Base-by-base conservation (phyloP, 129 eudicot species). In the Pseudognaphalium luteoalbum region DNA sequence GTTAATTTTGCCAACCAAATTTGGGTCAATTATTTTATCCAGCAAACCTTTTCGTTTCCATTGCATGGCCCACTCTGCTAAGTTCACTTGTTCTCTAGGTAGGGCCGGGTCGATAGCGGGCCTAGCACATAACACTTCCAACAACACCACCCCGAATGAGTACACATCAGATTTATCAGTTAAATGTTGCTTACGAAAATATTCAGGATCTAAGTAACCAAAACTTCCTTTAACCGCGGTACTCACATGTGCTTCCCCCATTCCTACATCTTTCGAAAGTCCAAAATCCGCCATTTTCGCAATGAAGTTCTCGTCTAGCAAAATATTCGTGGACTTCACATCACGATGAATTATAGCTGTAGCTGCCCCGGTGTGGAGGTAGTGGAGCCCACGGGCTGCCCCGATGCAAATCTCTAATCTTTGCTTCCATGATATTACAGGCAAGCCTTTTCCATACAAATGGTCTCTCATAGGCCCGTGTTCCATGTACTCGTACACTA, bases 271-370 rank as follows among this genome's bases (percentile, higher is more conserved):
- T 67, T 94, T 94, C 0, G 98, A 94, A 6, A 94, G 86, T 73
- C 98, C 98, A 28, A 94, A 94, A 78, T 94, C 98, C 0, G 97
- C 88, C 98, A 94, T 94, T 64, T 94, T 94, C 6, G 98, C 97
- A 0, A 81, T 62, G 65, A 94, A 89, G 66, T 77, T 84, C 14
- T 94, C 98, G 20, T 91, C 98, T 3, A 94, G 87, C 39, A 94
- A 63, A 39, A 94, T 94, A 81, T 94, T 91, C 33, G 98, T 94
- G 74, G 90, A 85, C 81, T 94, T 94, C 57, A 94, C 98, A 32
- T 94, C 98, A 14, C 98, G 90, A 34, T 91, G 98, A 74, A 94
- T 94, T 78, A 94, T 94, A 16, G 96, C 96, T 8, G 81, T 84
- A 1, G 96, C 87, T 1, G 98, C 83, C 59, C 98, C 97, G 0